These are phyloP conservation scores for Hymenochaete sp. DNA, from an alignment of 1,284 basidiomycete genomes.

Conservation along the genomic window DNA sequence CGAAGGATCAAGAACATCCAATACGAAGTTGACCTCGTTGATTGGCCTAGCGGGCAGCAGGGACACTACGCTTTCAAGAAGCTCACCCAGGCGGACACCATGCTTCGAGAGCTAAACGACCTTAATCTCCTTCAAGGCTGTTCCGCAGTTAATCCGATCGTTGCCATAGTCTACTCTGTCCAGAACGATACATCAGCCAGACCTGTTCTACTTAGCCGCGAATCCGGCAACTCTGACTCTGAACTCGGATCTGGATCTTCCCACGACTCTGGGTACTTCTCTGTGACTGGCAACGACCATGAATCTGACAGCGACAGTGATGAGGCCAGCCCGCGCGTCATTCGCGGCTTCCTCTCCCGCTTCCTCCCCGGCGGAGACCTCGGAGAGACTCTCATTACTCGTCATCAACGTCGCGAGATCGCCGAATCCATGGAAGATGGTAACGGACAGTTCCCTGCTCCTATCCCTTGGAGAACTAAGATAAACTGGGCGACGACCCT, in stretches of 20 bases:
- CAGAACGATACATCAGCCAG: too few species aligned
- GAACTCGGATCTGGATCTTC: too few species aligned
- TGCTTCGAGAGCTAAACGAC: background rate
- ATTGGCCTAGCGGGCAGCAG: background rate
- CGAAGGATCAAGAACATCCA: background rate
- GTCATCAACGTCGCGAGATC: background rate
- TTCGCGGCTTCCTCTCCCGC: slow-evolving; percentile 1
- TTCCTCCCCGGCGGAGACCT: slow-evolving; percentile 5
- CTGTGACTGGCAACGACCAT: too few species aligned
- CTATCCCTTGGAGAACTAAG: slow-evolving; percentile 2
- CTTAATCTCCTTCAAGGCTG: background rate
- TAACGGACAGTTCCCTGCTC: too few species aligned
- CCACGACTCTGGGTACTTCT: too few species aligned
- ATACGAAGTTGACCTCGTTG: slow-evolving; percentile 1
- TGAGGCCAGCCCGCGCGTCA: background rate
- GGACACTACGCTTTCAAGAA: slow-evolving; percentile 6
- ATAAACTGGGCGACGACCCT: background rate
- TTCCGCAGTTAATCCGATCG: background rate
- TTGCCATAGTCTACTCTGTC: background rate
- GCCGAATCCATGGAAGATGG: background rate
- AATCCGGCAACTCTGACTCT: too few species aligned
- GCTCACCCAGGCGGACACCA: background rate
- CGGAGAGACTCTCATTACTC: background rate
- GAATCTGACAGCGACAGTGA: too few species aligned
- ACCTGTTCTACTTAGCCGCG: too few species aligned